phyloP scores from a whole-genome alignment of 2,329 filamentous ascomycete genomes.

The Pseudogymnoascus sp. region DNA sequence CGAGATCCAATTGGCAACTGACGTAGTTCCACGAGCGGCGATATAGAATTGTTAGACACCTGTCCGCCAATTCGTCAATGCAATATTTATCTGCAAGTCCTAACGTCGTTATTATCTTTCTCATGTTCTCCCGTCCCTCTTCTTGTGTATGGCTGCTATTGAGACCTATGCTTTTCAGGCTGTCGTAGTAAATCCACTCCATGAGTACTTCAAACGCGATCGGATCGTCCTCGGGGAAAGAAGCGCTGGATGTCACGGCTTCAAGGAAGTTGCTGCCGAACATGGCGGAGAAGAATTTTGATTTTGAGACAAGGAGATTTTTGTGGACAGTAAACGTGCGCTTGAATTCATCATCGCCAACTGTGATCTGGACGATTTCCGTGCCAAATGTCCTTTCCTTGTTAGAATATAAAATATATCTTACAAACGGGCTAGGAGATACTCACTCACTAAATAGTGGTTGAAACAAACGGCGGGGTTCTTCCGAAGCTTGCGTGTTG shows the following conservation, averaged over 20 bases:
- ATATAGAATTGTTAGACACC: not conserved
- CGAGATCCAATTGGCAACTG: not conserved
- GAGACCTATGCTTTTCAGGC: not conserved
- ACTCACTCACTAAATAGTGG: not conserved
- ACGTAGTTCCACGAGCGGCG: not conserved
- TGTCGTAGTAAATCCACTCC: constrained; percentile 15
- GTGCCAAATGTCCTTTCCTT: not conserved
- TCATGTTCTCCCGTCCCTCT: not conserved
- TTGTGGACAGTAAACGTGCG: constrained; percentile 12
- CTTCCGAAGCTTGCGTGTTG: not conserved
- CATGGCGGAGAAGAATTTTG: constrained; percentile 16
- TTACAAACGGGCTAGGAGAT: not conserved
- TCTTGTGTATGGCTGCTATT: not conserved
- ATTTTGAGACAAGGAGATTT: constrained; percentile 11
- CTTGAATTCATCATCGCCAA: not conserved
- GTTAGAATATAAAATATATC: not conserved
- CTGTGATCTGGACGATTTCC: not conserved
- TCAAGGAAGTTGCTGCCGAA: constrained; percentile 16
- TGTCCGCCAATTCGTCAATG: not conserved
- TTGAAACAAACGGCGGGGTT: no score
- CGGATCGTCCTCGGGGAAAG: constrained; percentile 14
- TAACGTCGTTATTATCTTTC: not conserved
- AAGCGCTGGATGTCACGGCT: not conserved
- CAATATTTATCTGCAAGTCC: not conserved
- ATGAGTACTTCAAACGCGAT: constrained; percentile 14